These are phyloP conservation scores for Gynochthodes officinalis DNA, from an alignment of 257 asterid species.

Conservation along the genomic window DNA sequence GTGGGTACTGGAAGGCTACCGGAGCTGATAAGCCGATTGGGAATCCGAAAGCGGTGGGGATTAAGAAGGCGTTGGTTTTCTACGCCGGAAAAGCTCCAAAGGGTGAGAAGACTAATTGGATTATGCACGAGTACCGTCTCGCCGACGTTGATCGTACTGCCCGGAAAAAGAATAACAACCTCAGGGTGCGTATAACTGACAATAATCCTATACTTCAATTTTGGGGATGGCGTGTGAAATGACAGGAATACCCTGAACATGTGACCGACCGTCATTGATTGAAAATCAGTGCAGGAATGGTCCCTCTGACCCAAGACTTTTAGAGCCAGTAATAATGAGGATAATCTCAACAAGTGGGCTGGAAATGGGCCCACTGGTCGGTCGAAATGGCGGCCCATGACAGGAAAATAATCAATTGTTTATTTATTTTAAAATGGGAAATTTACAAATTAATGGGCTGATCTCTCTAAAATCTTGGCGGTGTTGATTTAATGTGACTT, in stretches of 20 bases:
- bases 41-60: slow-evolving; percentile 62
- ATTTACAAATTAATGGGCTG: too few species aligned
- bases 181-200: slow-evolving; percentile 80
- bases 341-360: neutral
- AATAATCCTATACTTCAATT: too few species aligned
- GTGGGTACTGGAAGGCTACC: slow-evolving; percentile 94
- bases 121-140: slow-evolving; percentile 91
- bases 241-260: neutral
- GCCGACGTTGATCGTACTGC: slow-evolving; percentile 88
- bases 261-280: neutral
- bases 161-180: slow-evolving; percentile 52
- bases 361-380: neutral
- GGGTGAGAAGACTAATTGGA: slow-evolving; percentile 85
- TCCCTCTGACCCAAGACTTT: neutral
- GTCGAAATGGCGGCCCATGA: neutral
- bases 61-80: slow-evolving; percentile 79
- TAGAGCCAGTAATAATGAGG: neutral
- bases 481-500: neutral
- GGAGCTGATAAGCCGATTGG: slow-evolving; percentile 91
- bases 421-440: too few species aligned
- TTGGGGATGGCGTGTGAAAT: neutral
- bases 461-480: neutral
- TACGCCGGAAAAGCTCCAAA: slow-evolving; percentile 86
- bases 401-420: too few species aligned
- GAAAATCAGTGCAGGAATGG: neutral